These are phyloP conservation scores for Tetracentron sinense DNA, from an alignment of 164 flowering plant species.

Conservation along the genomic window DNA sequence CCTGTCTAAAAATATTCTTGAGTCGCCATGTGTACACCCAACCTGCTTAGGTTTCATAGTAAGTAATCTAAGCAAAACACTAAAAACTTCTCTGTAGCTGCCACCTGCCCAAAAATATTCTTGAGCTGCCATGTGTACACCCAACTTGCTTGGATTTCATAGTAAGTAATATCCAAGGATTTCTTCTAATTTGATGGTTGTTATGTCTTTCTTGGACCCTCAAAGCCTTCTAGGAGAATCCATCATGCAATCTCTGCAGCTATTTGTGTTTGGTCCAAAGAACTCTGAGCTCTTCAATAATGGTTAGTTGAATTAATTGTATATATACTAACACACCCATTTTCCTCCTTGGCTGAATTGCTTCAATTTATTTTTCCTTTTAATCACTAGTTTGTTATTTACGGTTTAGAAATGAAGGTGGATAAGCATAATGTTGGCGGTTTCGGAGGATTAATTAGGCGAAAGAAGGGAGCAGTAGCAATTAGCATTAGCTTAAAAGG, in stretches of 20 bases:
- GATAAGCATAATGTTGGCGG: constrained; percentile 56
- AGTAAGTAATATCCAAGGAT: too few species aligned
- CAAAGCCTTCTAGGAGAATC: constrained; percentile 59
- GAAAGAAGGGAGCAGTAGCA: constrained; percentile 83
- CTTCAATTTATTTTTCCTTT: not conserved
- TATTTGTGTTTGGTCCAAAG: constrained; percentile 58
- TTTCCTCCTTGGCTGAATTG: too few species aligned
- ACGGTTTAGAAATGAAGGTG: constrained; percentile 34
- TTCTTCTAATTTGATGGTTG: not conserved
- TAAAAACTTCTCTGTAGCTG: too few species aligned
- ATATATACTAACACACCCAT: too few species aligned
- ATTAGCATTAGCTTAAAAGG: constrained; percentile 54
- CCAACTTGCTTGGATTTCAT: too few species aligned
- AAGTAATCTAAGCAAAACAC: too few species aligned
- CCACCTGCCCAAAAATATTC: too few species aligned
- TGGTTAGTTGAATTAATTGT: constrained; percentile 39
- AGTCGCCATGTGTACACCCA: too few species aligned
- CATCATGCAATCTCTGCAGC: constrained; percentile 64
- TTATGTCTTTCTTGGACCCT: not conserved
- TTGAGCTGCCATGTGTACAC: too few species aligned
- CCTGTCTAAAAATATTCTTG: too few species aligned
- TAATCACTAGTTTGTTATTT: not conserved
- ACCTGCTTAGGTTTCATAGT: too few species aligned
- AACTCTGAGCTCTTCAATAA: constrained; percentile 30
- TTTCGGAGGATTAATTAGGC: constrained; percentile 51